These are phyloP conservation scores for Metschnikowia gelsemii DNA, from an alignment of 805 yeast species.

Conservation along the genomic window DNA sequence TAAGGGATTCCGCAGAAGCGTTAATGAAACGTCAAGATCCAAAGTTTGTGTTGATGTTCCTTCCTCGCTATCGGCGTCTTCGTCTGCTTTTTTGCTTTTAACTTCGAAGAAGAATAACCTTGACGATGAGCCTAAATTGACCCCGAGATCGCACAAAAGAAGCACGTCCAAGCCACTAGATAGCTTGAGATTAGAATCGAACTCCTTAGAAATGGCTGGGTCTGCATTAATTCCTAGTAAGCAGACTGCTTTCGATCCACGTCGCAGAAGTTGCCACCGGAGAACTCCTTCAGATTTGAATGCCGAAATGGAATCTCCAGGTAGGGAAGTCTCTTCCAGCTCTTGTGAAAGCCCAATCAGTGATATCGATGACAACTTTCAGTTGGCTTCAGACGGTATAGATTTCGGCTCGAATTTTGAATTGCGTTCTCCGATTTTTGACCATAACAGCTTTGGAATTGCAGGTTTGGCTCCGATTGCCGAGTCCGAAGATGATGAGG, in stretches of 20 bases:
- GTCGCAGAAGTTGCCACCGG: constrained; percentile 19
- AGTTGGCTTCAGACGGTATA: constrained; percentile 11
- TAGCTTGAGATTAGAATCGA: constrained; percentile 8
- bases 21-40: constrained; percentile 10
- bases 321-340: constrained; percentile 2
- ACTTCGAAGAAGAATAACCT: constrained; percentile 5
- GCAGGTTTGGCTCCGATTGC: constrained; percentile 41
- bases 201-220: neutral
- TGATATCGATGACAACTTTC: constrained; percentile 10
- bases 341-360: constrained; percentile 14
- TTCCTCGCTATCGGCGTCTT: constrained; percentile 15
- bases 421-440: constrained; percentile 21
- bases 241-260: constrained; percentile 17
- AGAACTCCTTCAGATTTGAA: constrained; percentile 20
- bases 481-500: constrained; percentile 31
- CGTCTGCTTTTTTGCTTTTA: constrained; percentile 12
- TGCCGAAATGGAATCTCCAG: constrained; percentile 5
- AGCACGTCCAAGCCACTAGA: constrained; percentile 11
- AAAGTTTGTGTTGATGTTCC: constrained; percentile 9
- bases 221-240: neutral
- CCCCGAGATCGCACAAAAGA: constrained; percentile 31
- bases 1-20: constrained; percentile 43
- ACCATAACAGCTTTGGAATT: constrained; percentile 24
- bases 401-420: constrained; percentile 11
- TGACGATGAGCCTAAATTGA: constrained; percentile 23